Conservation (phyloP, 164 flowering plant species). For the Sedum album region DNA sequence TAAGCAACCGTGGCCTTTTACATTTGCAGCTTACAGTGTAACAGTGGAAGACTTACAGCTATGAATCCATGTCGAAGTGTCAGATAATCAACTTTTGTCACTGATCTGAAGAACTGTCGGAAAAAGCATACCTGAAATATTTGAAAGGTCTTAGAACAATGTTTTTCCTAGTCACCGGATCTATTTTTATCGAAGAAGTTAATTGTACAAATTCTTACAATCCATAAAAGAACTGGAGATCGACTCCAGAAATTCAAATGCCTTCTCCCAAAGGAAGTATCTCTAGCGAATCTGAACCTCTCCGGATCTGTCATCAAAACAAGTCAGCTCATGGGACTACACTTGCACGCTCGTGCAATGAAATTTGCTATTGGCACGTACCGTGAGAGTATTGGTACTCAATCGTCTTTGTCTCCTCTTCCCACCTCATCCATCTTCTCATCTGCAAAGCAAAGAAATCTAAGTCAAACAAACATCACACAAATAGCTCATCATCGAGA, state of each 20-base stretch:
- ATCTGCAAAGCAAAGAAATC: constrained; percentile 28
- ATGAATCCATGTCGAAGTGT: constrained; percentile 17
- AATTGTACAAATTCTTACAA: constrained; percentile 22
- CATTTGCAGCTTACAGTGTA: background rate
- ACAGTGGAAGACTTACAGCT: constrained; percentile 9
- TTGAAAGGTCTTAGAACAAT: background rate
- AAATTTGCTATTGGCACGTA: constrained; percentile 9
- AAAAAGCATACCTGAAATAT: constrained; percentile 13
- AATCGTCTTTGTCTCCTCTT: constrained; percentile 49
- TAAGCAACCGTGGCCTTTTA: background rate
- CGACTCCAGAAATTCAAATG: constrained; percentile 41
- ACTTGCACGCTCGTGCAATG: background rate
- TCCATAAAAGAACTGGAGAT: constrained; percentile 35
- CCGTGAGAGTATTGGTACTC: constrained; percentile 60
- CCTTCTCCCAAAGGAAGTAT: constrained; percentile 48
- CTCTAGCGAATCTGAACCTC: constrained; percentile 54
- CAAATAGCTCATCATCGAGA: background rate
- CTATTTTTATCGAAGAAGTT: background rate
- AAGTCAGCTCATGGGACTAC: background rate
- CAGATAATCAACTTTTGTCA: constrained; percentile 16
- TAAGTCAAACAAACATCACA: background rate
- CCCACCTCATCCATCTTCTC: constrained; percentile 68
- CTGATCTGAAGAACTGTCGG: constrained; percentile 19
- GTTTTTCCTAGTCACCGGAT: background rate
- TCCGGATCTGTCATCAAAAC: constrained; percentile 33